Evolutionary conservation across 2,329 filamentous ascomycete genomes (phyloP).

Genomic region (Diplocarpon mali): DNA sequence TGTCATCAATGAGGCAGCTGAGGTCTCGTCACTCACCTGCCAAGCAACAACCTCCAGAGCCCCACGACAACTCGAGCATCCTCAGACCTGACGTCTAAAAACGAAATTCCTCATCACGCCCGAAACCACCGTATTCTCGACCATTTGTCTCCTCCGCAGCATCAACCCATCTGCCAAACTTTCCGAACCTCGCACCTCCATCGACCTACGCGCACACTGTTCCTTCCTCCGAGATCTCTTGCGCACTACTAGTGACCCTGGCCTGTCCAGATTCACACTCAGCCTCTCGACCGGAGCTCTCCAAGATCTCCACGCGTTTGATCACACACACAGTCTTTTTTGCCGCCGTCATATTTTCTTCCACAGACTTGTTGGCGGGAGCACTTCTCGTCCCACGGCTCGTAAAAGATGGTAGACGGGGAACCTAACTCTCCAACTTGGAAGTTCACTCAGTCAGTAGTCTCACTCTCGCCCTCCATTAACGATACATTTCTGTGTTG

Average conservation of each 20-base stretch:
- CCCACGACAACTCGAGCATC: slow-evolving; percentile 14
- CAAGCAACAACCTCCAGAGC: slow-evolving; percentile 11
- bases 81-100: slow-evolving; percentile 7
- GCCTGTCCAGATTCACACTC: slow-evolving; percentile 14
- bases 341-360: slow-evolving; percentile 1
- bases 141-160: neutral
- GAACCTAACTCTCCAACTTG: slow-evolving; percentile 91
- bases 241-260: slow-evolving; percentile 19
- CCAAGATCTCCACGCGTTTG: slow-evolving; percentile 17
- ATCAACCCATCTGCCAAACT: slow-evolving; percentile 5
- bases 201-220: slow-evolving; percentile 13
- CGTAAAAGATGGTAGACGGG: slow-evolving; percentile 84
- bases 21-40: slow-evolving; percentile 5
- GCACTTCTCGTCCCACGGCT: slow-evolving; percentile 24
- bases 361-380: slow-evolving; percentile 18
- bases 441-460: slow-evolving; percentile 85
- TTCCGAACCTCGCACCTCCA: neutral
- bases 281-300: slow-evolving; percentile 15
- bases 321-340: slow-evolving; percentile 12
- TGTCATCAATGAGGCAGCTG: slow-evolving; percentile 4
- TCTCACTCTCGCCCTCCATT: neutral
- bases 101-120: neutral
- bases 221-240: slow-evolving; percentile 12
- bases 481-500: too few relatives aligned
- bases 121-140: too few relatives aligned